A percentile compares a stretch with the other conserved stretches of the same genome.
phyloP scores from a whole-genome alignment of 2,329 filamentous ascomycete species.

The Penicillium sclerotiorum region DNA sequence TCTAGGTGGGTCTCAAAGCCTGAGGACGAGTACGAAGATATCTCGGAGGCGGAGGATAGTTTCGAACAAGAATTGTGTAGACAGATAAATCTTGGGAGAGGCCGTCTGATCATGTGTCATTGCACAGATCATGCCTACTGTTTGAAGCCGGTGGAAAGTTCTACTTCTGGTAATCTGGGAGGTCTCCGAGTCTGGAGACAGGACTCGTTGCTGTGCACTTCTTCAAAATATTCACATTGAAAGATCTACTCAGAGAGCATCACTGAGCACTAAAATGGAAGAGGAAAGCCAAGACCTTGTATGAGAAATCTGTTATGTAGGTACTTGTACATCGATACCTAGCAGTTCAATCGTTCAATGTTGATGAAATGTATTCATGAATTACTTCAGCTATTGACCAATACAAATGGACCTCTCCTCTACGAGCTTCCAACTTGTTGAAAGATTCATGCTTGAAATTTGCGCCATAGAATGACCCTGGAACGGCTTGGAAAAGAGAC shows the following conservation, averaged over 20 bases:
- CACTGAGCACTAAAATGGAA: too few relatives aligned
- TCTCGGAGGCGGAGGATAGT: constrained; percentile 11
- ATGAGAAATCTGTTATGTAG: too few relatives aligned
- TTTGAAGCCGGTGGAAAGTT: constrained; percentile 11
- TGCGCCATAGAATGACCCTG: neutral
- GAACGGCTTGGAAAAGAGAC: neutral
- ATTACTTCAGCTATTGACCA: too few relatives aligned
- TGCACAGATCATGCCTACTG: constrained; percentile 6
- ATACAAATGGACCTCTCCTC: neutral
- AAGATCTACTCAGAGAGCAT: too few relatives aligned
- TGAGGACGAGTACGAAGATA: constrained; percentile 6
- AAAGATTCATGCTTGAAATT: neutral
- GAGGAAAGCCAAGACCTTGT: too few relatives aligned
- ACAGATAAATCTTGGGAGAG: constrained; percentile 9
- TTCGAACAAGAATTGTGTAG: constrained; percentile 2
- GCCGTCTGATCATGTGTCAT: constrained; percentile 10
- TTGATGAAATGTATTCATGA: neutral
- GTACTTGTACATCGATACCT: too few relatives aligned
- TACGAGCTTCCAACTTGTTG: neutral
- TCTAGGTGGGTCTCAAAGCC: constrained; percentile 7
- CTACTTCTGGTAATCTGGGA: constrained; percentile 12
- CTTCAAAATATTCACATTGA: too few relatives aligned
- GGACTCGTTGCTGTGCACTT: too few relatives aligned
- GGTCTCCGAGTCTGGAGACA: too few relatives aligned
- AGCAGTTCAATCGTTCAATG: too few relatives aligned